Evolutionary conservation across 108 stramenopile species (phyloP).

Genomic region (Epithemia pelagica): DNA sequence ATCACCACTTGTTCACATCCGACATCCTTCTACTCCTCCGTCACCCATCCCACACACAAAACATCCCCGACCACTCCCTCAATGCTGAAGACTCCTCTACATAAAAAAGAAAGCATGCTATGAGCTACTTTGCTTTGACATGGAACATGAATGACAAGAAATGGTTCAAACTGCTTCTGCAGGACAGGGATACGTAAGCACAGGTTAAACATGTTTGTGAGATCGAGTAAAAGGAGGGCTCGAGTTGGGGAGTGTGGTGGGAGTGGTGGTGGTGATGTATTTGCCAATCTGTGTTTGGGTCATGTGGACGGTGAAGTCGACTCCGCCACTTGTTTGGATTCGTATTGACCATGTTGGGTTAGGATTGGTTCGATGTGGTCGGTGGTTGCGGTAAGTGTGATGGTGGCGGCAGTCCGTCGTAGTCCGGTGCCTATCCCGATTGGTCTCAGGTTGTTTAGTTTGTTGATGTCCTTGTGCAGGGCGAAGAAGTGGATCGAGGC

Average conservation of each 20-base stretch:
- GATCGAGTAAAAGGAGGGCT: not conserved
- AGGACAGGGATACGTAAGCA: not conserved
- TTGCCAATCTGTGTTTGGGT: not conserved
- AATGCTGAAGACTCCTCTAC: too few species aligned
- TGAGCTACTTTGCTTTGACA: too few species aligned
- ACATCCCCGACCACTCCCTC: too few species aligned
- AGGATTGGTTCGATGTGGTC: not conserved
- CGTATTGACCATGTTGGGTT: not conserved
- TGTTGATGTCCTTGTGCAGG: not conserved
- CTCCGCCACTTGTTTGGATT: not conserved
- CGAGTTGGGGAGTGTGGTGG: not conserved
- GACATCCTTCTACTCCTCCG: too few species aligned
- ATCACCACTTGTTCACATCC: too few species aligned
- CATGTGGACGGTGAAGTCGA: not conserved
- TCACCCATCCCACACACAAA: too few species aligned
- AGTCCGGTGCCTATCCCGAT: not conserved
- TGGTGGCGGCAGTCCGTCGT: not conserved
- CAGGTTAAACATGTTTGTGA: not conserved
- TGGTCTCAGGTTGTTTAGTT: not conserved
- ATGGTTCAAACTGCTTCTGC: too few species aligned
- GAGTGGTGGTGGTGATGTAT: too few species aligned
- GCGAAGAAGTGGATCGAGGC: not conserved
- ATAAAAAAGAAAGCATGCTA: too few species aligned
- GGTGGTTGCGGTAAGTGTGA: not conserved
- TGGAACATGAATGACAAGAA: too few species aligned